Percentiles rank a stretch among this genome's conserved stretches.
Evolutionary conservation across 106 monocot genomes (phyloP).

Genomic region (Ottelia alismoides): DNA sequence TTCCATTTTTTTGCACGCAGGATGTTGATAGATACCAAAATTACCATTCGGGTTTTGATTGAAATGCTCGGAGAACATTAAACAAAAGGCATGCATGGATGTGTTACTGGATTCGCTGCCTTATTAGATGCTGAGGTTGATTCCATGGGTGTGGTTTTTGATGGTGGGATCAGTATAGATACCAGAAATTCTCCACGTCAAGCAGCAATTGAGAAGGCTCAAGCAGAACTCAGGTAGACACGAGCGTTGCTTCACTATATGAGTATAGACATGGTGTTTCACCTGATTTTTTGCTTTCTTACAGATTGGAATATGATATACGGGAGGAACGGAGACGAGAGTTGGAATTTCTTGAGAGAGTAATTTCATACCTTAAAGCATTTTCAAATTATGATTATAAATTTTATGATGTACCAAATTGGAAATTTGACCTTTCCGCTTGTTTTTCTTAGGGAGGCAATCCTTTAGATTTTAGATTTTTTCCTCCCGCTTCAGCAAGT

Average conservation of each 20-base stretch:
- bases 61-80: no score
- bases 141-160: slow-evolving; percentile 74
- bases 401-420: neutral
- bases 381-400: neutral
- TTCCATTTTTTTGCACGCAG: no score
- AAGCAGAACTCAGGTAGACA: slow-evolving; percentile 80
- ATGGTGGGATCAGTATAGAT: slow-evolving; percentile 45
- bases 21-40: no score
- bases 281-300: no score
- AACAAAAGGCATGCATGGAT: no score
- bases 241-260: no score
- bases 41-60: no score
- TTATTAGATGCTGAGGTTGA: slow-evolving; percentile 38
- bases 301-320: slow-evolving; percentile 75
- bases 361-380: slow-evolving; percentile 4
- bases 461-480: slow-evolving; percentile 84
- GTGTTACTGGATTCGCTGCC: no score
- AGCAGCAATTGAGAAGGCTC: slow-evolving; percentile 74
- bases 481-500: slow-evolving; percentile 45
- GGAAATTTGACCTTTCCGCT: neutral
- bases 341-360: slow-evolving; percentile 85
- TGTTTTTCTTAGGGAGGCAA: slow-evolving; percentile 54
- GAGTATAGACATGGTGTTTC: no score
- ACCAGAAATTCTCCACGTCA: slow-evolving; percentile 62
- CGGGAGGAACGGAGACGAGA: slow-evolving; percentile 82